Evolutionary conservation across 805 yeast species (phyloP), one percentile per base, ranked within the genome.

Genomic region (Nadsonia fulvescens): DNA sequence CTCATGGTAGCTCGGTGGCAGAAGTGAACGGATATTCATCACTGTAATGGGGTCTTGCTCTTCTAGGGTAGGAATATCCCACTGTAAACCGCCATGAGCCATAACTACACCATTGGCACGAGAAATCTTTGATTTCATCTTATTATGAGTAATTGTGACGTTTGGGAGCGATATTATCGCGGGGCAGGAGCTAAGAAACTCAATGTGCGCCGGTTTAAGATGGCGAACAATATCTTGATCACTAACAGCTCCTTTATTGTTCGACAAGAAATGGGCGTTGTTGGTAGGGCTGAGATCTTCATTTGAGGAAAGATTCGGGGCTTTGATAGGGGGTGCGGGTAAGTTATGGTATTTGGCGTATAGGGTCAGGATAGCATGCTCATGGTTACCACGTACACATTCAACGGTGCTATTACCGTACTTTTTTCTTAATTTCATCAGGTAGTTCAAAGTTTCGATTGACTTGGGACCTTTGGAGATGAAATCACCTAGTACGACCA

Each of bases 371-470:
- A 75, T 63, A 33, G 69, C 70, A 33, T 72, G 58, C 48, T 83
- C 96, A 47, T 86, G 94, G 53, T 83, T 83, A 0, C 96, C 95
- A 32, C 89, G 53, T 3, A 83, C 67, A 43, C 93, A 82, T 28
- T 66, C 69, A 9, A 77, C 62, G 9, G 63, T 53, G n/a, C n/a
- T n/a, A n/a, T n/a, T n/a, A n/a, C n/a, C n/a, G n/a, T n/a, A n/a
- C n/a, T n/a, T n/a, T n/a, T n/a, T n/a, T n/a, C n/a, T n/a, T 37
- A 69, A 44, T 12, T 65, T 53, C 17, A 71, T 56, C 11, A 77
- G 70, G 39, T 49, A 71, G 32, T 81, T 72, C 7, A 82, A 44
- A 3, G 81, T 81, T 20, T 62, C 64, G 8, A 64, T 34, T 1
- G 92, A 75, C 31, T 75, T 68, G 4, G 76, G 71, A 1, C 96